Percentiles rank a stretch among this genome's conserved stretches.
These are phyloP conservation scores for Diaporthe vexans DNA, from an alignment of 2,329 filamentous ascomycete genomes.

Conservation along the genomic window DNA sequence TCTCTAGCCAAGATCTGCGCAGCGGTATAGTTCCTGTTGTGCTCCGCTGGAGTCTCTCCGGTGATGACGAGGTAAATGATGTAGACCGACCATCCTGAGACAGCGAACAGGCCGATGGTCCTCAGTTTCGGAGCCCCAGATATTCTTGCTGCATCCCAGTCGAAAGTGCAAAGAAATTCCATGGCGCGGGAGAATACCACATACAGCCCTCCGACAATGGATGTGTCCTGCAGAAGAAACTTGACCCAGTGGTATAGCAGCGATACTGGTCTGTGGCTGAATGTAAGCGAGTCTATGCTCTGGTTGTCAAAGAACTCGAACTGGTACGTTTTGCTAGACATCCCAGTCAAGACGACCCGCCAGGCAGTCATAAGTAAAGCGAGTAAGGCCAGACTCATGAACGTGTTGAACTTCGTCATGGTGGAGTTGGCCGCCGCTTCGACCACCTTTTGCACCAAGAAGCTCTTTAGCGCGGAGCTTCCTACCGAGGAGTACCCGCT, in stretches of 20 bases:
- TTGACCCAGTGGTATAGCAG: conserved; percentile 16
- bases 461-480: background rate
- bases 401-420: background rate
- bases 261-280: background rate
- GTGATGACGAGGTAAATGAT: background rate
- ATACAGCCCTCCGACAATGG: background rate
- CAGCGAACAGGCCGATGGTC: background rate
- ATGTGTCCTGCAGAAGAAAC: background rate
- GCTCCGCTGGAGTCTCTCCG: conserved; percentile 8
- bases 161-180: background rate
- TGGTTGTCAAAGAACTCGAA: conserved; percentile 2
- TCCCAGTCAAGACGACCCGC: background rate
- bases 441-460: conserved; percentile 12
- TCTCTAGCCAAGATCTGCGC: conserved; percentile 18
- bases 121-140: background rate
- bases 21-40: conserved; percentile 25
- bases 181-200: background rate
- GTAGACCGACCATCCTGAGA: conserved; percentile 6
- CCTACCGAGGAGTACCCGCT: background rate
- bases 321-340: background rate
- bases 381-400: background rate
- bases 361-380: background rate
- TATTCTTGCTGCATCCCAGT: background rate
- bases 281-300: background rate
- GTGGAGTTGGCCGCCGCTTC: background rate